Conservation (phyloP, 2,329 filamentous ascomycete genomes). For the Biscogniauxia mediterranea region DNA sequence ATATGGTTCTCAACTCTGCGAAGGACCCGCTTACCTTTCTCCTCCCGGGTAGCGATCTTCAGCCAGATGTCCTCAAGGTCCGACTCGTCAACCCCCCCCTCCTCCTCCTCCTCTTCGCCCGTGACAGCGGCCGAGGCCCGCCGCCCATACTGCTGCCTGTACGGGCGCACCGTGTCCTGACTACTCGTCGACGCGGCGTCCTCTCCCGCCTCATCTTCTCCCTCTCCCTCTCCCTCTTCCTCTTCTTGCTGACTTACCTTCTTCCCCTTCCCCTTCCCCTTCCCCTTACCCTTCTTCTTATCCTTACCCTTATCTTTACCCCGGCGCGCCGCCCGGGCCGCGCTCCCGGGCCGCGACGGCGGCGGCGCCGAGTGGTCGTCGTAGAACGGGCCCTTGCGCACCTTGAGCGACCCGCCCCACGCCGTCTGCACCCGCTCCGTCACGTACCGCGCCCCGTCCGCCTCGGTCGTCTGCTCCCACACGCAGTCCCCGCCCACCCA, state of each 20-base stretch:
- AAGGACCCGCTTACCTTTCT: constrained; percentile 2
- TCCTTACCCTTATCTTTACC: not conserved
- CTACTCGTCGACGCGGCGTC: not conserved
- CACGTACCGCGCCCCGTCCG: not conserved
- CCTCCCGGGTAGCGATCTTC: constrained; percentile 12
- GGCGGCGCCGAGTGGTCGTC: not conserved
- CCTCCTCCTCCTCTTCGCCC: constrained; percentile 1
- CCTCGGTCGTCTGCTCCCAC: constrained; percentile 6
- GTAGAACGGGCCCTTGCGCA: not conserved
- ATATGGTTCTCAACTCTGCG: constrained; percentile 5
- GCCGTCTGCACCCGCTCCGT: not conserved
- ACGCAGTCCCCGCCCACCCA: constrained; percentile 19
- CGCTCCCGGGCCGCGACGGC: not conserved
- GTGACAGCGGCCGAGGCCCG: not conserved
- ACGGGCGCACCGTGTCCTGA: not conserved
- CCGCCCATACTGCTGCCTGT: not conserved
- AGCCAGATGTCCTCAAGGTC: constrained; percentile 23
- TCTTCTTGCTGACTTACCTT: not conserved
- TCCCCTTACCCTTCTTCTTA: not conserved
- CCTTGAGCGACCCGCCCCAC: not conserved
- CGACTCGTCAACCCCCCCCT: not conserved
- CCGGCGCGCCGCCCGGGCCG: not conserved
- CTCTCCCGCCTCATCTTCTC: not conserved
- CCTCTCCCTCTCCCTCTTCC: not conserved
- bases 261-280: not conserved